Base-by-base conservation (phyloP, 2,329 filamentous ascomycete genomes). In the Aspergillus thermomutatus region DNA sequence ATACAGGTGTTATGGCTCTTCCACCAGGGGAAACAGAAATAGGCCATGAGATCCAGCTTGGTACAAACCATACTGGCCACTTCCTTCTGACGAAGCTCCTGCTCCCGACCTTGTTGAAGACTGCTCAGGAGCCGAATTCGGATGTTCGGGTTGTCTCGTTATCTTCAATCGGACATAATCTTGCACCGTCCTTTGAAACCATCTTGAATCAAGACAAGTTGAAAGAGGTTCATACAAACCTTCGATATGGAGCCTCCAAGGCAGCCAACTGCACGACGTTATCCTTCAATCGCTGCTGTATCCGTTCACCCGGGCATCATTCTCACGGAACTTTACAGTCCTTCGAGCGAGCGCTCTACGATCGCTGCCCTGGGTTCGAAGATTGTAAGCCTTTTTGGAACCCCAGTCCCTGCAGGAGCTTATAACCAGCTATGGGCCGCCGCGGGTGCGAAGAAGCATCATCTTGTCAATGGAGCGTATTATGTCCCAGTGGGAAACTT, bases 301-400 rank as follows among this genome's bases (percentile, higher is more conserved):
- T 72, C 75, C 0, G 65, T 82, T 1, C 80, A 82, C 56, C 80
- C 80, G 0, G 80, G 80, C 1, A 64, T 77, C n/a, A 70, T 74
- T 31, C 48, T 69, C 17, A 75, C 71, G 1, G 65, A 71, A 48
- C 51, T 75, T 1, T 72, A 72, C 25, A 58, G 54, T 2, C 51
- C 70, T 0, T 50, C 65, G 1, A 57, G 47, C 14, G 31, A 58
- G n/a, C 45, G 55, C 2, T 63, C 60, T 1, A 17, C 51, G 1
- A 0, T 65, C 3, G 51, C 34, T 37, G 48, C 53, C 1, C 14
- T 64, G 8, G 54, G 60, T 4, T 57, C 56, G 1, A 65, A 61
- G 19, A 2, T 56, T 1, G 7, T 68, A 43, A 48, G 58, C 3
- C 11, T 63, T 6, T 56, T 67, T 14, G 62, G 61, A 2, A 64